A percentile compares a stretch with the other conserved stretches of the same genome.
Conservation (phyloP, 345 rosid genomes). For the Lepidium africanum region DNA sequence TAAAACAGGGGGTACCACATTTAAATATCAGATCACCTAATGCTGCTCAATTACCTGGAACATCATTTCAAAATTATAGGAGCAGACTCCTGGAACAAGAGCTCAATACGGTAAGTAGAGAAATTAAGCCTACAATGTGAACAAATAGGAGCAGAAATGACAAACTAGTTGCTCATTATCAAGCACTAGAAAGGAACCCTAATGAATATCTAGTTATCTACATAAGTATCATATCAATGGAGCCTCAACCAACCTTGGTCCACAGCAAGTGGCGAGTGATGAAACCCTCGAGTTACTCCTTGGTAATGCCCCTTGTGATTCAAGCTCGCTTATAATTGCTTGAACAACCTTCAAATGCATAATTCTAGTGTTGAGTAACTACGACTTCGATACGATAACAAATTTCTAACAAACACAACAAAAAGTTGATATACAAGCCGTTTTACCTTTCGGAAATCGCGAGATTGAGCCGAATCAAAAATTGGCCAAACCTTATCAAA, state of each 20-base stretch:
- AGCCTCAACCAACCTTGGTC: slow-evolving; percentile 67
- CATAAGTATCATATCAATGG: background rate
- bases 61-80: background rate
- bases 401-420: background rate
- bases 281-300: slow-evolving; percentile 99
- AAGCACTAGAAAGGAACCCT: background rate
- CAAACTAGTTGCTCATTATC: background rate
- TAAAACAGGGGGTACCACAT: slow-evolving; percentile 6
- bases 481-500: slow-evolving; percentile 99
- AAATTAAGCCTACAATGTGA: background rate
- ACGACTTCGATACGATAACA: background rate
- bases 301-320: slow-evolving; percentile 97
- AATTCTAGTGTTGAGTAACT: slow-evolving; percentile 3
- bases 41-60: background rate
- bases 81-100: background rate
- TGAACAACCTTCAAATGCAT: slow-evolving; percentile 68
- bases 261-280: slow-evolving; percentile 97
- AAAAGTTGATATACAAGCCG: background rate
- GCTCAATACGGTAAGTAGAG: background rate
- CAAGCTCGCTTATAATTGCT: slow-evolving; percentile 96
- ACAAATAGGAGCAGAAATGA: background rate
- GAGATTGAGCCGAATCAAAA: slow-evolving; percentile 98
- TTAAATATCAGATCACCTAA: background rate
- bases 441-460: slow-evolving; percentile 89
- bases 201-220: background rate